A percentile compares a stretch with the other conserved stretches of the same genome.
phyloP scores from a whole-genome alignment of 2,329 filamentous ascomycete species.

The Neofusicoccum laricinum region DNA sequence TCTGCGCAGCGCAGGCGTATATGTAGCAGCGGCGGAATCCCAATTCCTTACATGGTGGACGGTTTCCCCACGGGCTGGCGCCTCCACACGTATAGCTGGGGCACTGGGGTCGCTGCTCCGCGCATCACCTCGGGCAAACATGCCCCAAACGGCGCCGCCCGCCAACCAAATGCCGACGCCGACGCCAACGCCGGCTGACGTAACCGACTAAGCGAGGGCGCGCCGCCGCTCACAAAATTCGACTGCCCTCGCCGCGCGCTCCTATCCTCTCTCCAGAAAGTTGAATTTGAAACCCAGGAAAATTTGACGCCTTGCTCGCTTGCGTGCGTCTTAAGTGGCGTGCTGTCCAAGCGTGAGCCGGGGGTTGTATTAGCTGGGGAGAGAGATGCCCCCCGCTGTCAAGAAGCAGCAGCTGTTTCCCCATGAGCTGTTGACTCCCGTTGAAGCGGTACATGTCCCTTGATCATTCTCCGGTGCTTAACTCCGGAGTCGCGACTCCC shows the following conservation, averaged over 20 bases:
- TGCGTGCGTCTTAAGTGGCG: constrained; percentile 17
- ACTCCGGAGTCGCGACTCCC: neutral
- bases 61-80: constrained; percentile 14
- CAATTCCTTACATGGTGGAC: neutral
- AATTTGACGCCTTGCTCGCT: constrained; percentile 26
- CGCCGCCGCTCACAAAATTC: neutral
- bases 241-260: constrained; percentile 19
- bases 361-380: constrained; percentile 58
- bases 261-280: constrained; percentile 50
- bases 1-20: neutral
- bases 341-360: constrained; percentile 19
- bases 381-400: constrained; percentile 37
- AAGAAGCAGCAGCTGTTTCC: constrained; percentile 33
- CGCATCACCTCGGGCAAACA: constrained; percentile 11
- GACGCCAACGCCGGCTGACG: neutral
- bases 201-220: neutral
- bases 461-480: neutral
- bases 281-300: constrained; percentile 49
- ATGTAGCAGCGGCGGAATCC: constrained; percentile 5
- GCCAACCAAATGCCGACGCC: constrained; percentile 14
- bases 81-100: neutral
- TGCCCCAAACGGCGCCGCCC: neutral
- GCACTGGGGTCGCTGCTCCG: neutral
- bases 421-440: constrained; percentile 30
- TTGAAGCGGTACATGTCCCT: constrained; percentile 24